Evolutionary conservation across 1,284 basidiomycete species (phyloP).

Genomic region (Pterulicium gracile): DNA sequence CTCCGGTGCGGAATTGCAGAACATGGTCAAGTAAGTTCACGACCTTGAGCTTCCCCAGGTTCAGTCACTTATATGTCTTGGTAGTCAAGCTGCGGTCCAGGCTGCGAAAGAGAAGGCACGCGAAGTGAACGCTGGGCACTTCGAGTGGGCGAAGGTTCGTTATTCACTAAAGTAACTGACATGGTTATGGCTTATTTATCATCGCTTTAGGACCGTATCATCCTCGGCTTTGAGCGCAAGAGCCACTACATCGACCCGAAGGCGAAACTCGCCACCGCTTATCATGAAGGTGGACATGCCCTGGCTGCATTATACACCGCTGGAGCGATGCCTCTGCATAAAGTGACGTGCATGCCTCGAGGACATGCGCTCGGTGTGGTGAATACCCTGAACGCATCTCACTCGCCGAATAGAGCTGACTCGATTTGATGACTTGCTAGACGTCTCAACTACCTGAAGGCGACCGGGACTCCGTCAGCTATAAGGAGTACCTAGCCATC

Average conservation of each 20-base stretch:
- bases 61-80: conserved; percentile 5
- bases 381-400: conserved; percentile 23
- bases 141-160: conserved; percentile 89
- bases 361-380: conserved; percentile 87
- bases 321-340: conserved; percentile 90
- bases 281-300: conserved; percentile 95
- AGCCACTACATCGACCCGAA: conserved; percentile 81
- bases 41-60: conserved; percentile 7
- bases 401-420: conserved; percentile 7
- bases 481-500: conserved; percentile 62
- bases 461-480: conserved; percentile 64
- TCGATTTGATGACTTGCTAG: conserved; percentile 25
- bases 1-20: conserved; percentile 87
- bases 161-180: too few species aligned
- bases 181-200: too few species aligned
- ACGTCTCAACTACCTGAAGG: conserved; percentile 82
- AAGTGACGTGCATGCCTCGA: conserved; percentile 91
- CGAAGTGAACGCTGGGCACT: conserved; percentile 69
- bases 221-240: conserved; percentile 91
- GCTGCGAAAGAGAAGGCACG: conserved; percentile 75
- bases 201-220: conserved; percentile 75
- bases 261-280: conserved; percentile 81
- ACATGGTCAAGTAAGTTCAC: conserved; percentile 75
- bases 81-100: conserved; percentile 82
- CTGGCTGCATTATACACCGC: conserved; percentile 85